A percentile compares a stretch with the other conserved stretches of the same genome.
Evolutionary conservation across 805 yeast genomes (phyloP).

Genomic region (Hanseniaspora hatyaiensis): DNA sequence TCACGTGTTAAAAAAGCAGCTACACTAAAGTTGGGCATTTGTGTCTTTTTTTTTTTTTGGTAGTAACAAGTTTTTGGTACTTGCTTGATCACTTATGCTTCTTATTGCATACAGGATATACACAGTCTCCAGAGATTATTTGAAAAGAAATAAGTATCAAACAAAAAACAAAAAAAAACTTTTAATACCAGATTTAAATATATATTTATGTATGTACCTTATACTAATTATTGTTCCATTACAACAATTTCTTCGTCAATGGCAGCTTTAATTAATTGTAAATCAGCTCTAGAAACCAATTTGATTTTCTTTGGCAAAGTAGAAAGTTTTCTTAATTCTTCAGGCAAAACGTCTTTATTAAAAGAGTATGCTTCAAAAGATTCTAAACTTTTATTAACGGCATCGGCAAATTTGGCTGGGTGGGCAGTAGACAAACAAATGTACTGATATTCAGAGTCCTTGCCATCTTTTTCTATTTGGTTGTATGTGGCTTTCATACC

Average conservation of each 20-base stretch:
- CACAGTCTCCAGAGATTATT: no score
- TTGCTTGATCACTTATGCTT: no score
- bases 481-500: constrained; percentile 74
- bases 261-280: constrained; percentile 60
- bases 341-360: constrained; percentile 80
- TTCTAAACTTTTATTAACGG: constrained; percentile 70
- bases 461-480: constrained; percentile 40
- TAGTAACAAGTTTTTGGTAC: no score
- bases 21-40: no score
- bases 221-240: constrained; percentile 30
- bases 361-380: constrained; percentile 66
- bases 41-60: no score
- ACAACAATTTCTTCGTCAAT: constrained; percentile 60
- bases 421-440: constrained; percentile 93
- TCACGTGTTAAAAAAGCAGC: no score
- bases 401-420: constrained; percentile 96
- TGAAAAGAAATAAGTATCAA: no score
- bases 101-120: no score
- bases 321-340: constrained; percentile 63
- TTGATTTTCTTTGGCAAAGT: constrained; percentile 62
- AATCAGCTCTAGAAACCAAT: constrained; percentile 57
- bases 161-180: not conserved
- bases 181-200: no score
- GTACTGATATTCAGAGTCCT: constrained; percentile 35
- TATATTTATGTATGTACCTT: no score